Conservation (phyloP, 2,329 filamentous ascomycete genomes). For the Didymella sp. region DNA sequence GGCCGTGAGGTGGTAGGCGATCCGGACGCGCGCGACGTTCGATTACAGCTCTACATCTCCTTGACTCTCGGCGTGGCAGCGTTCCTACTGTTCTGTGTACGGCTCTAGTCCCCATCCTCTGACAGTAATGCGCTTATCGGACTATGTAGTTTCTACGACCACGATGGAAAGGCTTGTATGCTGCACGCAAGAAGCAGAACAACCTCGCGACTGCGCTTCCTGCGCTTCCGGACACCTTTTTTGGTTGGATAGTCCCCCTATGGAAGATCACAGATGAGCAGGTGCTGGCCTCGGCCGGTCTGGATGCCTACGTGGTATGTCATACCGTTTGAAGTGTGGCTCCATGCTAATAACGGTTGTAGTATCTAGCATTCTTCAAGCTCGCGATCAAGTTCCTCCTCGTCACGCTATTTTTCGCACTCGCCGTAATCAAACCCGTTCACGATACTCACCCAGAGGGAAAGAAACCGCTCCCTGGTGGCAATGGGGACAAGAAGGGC, state of each 20-base stretch:
- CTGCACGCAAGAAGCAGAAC: slow-evolving; percentile 81
- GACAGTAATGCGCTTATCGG: slow-evolving; percentile 31
- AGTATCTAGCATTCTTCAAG: slow-evolving; percentile 94
- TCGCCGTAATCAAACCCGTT: slow-evolving; percentile 82
- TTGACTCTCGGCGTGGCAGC: slow-evolving; percentile 72
- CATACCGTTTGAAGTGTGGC: too few species aligned
- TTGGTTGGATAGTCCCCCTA: slow-evolving; percentile 91
- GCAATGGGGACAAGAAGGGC: slow-evolving; percentile 20
- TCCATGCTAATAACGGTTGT: slow-evolving; percentile 17
- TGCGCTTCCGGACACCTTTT: slow-evolving; percentile 79
- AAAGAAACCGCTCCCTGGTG: slow-evolving; percentile 29
- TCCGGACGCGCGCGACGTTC: slow-evolving; percentile 54
- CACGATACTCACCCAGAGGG: slow-evolving; percentile 68
- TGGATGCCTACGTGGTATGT: slow-evolving; percentile 90
- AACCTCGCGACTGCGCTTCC: slow-evolving; percentile 73
- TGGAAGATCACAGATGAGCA: slow-evolving; percentile 88
- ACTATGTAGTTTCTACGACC: slow-evolving; percentile 76
- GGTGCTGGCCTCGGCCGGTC: slow-evolving; percentile 84
- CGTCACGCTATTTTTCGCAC: slow-evolving; percentile 80
- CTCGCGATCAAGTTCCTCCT: slow-evolving; percentile 87
- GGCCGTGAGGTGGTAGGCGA: slow-evolving; percentile 39
- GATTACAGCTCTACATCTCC: slow-evolving; percentile 74
- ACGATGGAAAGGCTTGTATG: slow-evolving; percentile 90
- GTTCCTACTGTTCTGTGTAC: slow-evolving; percentile 78
- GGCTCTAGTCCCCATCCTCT: slow-evolving; percentile 38